Evolutionary conservation across 139 green algal species (phyloP).

Genomic region (Chlorella sp.): DNA sequence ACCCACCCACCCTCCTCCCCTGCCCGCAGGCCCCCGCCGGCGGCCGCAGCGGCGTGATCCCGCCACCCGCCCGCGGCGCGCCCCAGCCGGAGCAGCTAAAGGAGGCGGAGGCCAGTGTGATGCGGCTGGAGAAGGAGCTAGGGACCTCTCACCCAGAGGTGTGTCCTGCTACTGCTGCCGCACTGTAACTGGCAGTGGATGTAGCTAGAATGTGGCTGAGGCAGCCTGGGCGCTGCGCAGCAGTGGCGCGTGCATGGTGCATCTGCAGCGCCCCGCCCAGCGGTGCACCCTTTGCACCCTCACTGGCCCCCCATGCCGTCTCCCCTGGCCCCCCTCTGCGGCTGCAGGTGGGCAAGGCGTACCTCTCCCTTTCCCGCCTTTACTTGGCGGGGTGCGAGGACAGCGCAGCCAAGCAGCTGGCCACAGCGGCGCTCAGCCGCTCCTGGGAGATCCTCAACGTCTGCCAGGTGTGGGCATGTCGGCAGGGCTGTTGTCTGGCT

Average conservation of each 20-base stretch:
- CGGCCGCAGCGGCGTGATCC: background rate
- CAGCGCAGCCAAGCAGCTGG: constrained; percentile 26
- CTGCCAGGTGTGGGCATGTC: constrained; percentile 19
- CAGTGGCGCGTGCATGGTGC: too few relatives aligned
- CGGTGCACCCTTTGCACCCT: too few relatives aligned
- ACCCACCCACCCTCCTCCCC: background rate
- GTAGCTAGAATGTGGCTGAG: too few relatives aligned
- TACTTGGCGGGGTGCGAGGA: constrained; percentile 30
- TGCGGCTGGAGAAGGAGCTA: constrained; percentile 41
- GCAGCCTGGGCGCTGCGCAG: too few relatives aligned
- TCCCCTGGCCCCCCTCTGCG: too few relatives aligned
- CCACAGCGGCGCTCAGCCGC: constrained; percentile 22
- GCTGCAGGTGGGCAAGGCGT: constrained; percentile 41
- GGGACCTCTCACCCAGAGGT: constrained; percentile 47
- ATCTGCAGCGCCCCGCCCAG: too few relatives aligned
- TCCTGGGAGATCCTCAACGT: constrained; percentile 28
- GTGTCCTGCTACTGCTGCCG: too few relatives aligned
- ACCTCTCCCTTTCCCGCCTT: constrained; percentile 34
- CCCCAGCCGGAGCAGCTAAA: constrained; percentile 15
- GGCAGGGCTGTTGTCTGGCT: background rate
- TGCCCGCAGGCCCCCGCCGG: background rate
- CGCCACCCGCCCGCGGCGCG: background rate
- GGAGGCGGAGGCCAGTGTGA: constrained; percentile 38
- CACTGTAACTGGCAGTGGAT: too few relatives aligned
- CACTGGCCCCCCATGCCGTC: too few relatives aligned